Conservation (phyloP, 1,284 basidiomycete species). For the Trametes polyzona region DNA sequence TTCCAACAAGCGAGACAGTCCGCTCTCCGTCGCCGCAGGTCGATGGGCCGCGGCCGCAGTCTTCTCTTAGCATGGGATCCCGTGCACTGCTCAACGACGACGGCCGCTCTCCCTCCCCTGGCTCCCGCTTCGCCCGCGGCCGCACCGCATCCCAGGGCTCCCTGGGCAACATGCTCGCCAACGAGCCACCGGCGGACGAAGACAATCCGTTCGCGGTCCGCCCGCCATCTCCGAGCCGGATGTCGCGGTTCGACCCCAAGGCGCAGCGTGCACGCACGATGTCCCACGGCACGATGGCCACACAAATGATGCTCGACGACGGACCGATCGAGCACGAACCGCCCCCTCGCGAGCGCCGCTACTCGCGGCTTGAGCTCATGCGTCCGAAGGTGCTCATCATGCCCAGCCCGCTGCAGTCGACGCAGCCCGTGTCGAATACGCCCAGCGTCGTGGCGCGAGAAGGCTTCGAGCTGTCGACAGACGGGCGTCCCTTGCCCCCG, state of each 20-base stretch:
- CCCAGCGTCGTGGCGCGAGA: conserved; percentile 44
- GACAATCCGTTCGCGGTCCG: conserved; percentile 64
- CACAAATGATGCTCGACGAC: conserved; percentile 63
- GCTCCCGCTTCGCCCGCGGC: conserved; percentile 65
- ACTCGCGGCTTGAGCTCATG: conserved; percentile 74
- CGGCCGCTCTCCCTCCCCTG: conserved; percentile 58
- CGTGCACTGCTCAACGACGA: conserved; percentile 43
- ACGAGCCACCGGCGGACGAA: conserved; percentile 40
- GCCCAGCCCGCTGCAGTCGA: conserved; percentile 77
- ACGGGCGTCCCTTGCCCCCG: conserved; percentile 71
- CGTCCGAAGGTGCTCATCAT: conserved; percentile 84
- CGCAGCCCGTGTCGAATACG: conserved; percentile 35
- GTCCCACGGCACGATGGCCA: conserved; percentile 69
- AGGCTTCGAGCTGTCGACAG: conserved; percentile 65
- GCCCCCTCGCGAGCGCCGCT: conserved; percentile 53
- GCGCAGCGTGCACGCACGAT: conserved; percentile 59
- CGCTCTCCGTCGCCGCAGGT: conserved; percentile 54
- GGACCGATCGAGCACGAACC: conserved; percentile 42
- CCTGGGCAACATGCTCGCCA: conserved; percentile 57
- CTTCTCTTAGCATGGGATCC: conserved; percentile 52
- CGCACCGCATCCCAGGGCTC: conserved; percentile 69
- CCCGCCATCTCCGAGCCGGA: conserved; percentile 58
- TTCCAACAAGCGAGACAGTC: conserved; percentile 56
- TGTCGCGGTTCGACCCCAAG: conserved; percentile 77
- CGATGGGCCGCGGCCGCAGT: conserved; percentile 44